phyloP scores from a whole-genome alignment of 345 rosid species.

The Pseudoturritis turrita region DNA sequence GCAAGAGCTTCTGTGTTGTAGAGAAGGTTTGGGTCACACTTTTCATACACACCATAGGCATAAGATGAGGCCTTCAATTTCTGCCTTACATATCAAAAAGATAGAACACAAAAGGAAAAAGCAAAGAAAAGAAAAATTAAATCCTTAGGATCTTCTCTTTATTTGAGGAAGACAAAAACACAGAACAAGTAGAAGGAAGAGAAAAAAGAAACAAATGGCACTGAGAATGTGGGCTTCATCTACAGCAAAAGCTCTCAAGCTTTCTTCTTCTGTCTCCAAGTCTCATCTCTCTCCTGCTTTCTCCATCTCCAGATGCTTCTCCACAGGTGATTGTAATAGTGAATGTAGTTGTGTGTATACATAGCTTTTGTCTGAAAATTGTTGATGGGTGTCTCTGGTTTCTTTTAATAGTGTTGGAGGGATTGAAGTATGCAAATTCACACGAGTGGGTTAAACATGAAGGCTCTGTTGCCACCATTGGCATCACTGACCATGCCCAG shows the following conservation, averaged over 20 bases:
- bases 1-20: not conserved
- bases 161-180: conserved; percentile 8
- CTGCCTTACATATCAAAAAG: conserved; percentile 64
- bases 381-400: not conserved
- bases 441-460: conserved; percentile 98
- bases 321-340: conserved; percentile 43
- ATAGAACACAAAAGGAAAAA: conserved; percentile 9
- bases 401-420: conserved; percentile 58
- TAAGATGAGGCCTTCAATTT: conserved; percentile 64
- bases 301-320: conserved; percentile 79
- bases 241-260: conserved; percentile 69
- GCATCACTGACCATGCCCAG: conserved; percentile 97
- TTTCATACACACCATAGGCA: conserved; percentile 17
- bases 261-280: conserved; percentile 42
- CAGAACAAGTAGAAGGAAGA: conserved; percentile 5
- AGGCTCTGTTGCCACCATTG: conserved; percentile 72
- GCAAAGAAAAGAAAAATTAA: not conserved
- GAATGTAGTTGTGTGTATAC: not conserved
- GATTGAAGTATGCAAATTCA: conserved; percentile 77
- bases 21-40: conserved; percentile 27
- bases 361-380: conserved; percentile 3
- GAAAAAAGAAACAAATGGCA: conserved; percentile 45
- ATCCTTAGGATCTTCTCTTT: conserved; percentile 5
- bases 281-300: conserved; percentile 40
- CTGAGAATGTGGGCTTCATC: conserved; percentile 90